Evolutionary conservation across 1,284 basidiomycete species (phyloP).

Genomic region (Austropuccinia psidii): DNA sequence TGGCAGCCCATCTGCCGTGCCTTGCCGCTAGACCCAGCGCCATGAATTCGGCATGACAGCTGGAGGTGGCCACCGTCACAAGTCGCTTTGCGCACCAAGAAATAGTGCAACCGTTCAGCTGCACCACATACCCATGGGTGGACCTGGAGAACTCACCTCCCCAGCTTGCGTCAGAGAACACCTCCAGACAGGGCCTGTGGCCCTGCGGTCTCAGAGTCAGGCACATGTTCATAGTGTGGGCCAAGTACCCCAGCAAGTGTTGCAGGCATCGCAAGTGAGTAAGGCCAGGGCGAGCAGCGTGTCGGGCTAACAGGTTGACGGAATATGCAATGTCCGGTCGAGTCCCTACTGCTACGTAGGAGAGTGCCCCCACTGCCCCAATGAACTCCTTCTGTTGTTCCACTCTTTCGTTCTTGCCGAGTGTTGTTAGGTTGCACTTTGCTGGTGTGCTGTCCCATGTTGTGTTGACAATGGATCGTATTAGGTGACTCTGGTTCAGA

Average conservation of each 20-base stretch:
- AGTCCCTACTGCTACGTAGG: not conserved
- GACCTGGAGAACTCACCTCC: not conserved
- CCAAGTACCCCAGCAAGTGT: not conserved
- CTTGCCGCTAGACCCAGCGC: not conserved
- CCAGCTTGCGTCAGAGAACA: not conserved
- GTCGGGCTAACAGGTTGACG: not conserved
- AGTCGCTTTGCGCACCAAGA: not conserved
- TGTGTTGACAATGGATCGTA: too few species aligned
- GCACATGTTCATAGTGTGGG: not conserved
- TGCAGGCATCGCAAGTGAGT: not conserved
- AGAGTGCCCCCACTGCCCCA: too few species aligned
- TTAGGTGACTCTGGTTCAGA: too few species aligned
- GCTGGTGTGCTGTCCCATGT: too few species aligned
- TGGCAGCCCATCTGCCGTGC: not conserved
- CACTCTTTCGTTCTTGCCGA: too few species aligned
- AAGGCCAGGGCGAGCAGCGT: not conserved
- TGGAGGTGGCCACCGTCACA: not conserved
- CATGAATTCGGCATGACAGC: slow-evolving; percentile 5
- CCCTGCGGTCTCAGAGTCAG: too few species aligned
- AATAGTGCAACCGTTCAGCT: not conserved
- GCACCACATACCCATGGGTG: not conserved
- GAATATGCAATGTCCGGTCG: too few species aligned
- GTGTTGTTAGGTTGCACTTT: too few species aligned
- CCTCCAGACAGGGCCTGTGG: too few species aligned
- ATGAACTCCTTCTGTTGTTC: too few species aligned